Base-by-base conservation (phyloP, 768 basidiomycete genomes). In the Podaxis rugospora region DNA sequence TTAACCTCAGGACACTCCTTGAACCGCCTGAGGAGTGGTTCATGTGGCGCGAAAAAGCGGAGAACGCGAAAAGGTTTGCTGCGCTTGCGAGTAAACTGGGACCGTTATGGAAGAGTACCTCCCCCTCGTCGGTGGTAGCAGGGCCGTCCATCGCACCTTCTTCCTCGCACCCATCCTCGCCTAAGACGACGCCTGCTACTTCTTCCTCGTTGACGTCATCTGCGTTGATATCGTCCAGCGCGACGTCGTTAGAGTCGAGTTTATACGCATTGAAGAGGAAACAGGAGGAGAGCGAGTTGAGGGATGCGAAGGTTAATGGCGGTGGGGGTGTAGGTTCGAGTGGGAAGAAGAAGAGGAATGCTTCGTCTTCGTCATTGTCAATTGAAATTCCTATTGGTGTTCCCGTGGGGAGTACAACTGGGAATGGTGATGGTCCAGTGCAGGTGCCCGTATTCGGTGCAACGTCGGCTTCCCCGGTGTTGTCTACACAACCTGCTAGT, bases 1-100 rank as follows among this genome's bases (percentile, higher is more conserved):
- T 82, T 51, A 78, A 80, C 62, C 66, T 79, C 16, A 72, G 75
- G 53, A 76, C 76, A 7, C 74, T 84, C 42, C 62, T 74, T 5
- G 66, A 74, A 25, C 71, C 72, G 9, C 71, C 71, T 1, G 63
- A 66, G 7, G 68, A 68, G 47, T 75, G 72, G 73, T 64, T 71
- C 21, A 7, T 4, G 2, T 18, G n/a, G 16, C 21, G 36, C 11
- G 52, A 54, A 23, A 13, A 28, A 51, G 28, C 16, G 28, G 50
- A 28, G 9, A 13, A 11, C 16, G 28, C 50, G 7, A 51, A 51
- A 1, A 44, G 49, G 4, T 58, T 58, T 9, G 57, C 57, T 2
- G 36, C 46, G 14, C 46, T 50, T 6, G 57, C 57, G 5, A 58
- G 47, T 39, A 36, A 36, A 25, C 57, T 58, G 23, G 46, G 46